Percentiles rank a stretch among this genome's conserved stretches.
phyloP scores from a whole-genome alignment of 2,329 filamentous ascomycete species.

The Ilyonectria robusta region DNA sequence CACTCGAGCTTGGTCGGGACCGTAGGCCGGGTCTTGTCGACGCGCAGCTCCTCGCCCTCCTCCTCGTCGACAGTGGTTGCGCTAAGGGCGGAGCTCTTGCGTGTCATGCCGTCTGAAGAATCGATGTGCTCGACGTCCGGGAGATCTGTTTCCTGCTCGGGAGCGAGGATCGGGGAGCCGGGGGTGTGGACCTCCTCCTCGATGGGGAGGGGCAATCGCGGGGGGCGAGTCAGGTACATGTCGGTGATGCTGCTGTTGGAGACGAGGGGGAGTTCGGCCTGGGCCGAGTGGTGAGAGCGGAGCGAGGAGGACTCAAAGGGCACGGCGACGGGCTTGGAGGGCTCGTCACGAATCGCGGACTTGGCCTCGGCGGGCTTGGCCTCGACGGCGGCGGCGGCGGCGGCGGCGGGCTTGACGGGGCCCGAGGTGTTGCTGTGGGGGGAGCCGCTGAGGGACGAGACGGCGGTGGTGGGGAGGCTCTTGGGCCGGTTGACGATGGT shows the following conservation, averaged over 20 bases:
- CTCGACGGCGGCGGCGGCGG: constrained; percentile 34
- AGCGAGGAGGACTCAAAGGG: constrained; percentile 59
- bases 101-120: constrained; percentile 63
- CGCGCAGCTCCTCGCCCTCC: constrained; percentile 80
- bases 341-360: constrained; percentile 47
- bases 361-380: constrained; percentile 39
- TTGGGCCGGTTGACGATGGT: constrained; percentile 63
- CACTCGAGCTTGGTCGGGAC: constrained; percentile 91
- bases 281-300: constrained; percentile 55
- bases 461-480: constrained; percentile 64
- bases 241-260: constrained; percentile 73
- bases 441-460: constrained; percentile 64
- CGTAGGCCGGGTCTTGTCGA: constrained; percentile 81
- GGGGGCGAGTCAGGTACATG: constrained; percentile 80
- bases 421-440: constrained; percentile 57
- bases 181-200: constrained; percentile 92
- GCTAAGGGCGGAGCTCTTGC: constrained; percentile 72
- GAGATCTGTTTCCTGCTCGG: constrained; percentile 73
- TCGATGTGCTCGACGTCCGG: constrained; percentile 69
- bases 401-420: constrained; percentile 44
- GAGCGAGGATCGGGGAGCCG: constrained; percentile 88
- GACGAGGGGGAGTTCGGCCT: constrained; percentile 60
- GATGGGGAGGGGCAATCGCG: constrained; percentile 91
- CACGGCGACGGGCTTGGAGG: constrained; percentile 73
- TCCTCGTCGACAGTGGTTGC: constrained; percentile 82